Base-by-base conservation (phyloP, 202 grass and related monocot species). In the Setaria viridis region DNA sequence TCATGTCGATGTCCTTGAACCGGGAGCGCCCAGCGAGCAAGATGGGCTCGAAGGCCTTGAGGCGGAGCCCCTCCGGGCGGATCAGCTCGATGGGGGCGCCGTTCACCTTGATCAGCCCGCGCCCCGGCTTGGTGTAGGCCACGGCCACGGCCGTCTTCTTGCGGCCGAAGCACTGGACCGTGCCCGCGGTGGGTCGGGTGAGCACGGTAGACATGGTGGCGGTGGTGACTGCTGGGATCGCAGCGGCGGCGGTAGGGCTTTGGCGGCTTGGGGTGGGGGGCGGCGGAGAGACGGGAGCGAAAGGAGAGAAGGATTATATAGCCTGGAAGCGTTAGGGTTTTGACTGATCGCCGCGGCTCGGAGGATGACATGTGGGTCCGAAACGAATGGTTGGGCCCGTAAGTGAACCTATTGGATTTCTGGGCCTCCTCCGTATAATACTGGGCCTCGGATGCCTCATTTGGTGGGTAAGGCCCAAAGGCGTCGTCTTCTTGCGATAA, bases 81-180 rank as follows among this genome's bases (percentile, higher is more conserved):
- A 94, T 89, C 16, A 94, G 89, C 92, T 94, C 92, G 63, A 94
- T 94, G 15, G 92, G 92, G 47, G 39, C 78, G 5, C 92, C 92
- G 80, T 91, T 91, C 60, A 94, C 92, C 89, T 93, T 93, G 77
- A 83, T 90, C 39, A 90, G 83, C 2, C 93, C 93, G 49, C 90
- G 93, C 19, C 93, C 93, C 0, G 85, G 88, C 83, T 95, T 95
- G 85, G 88, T 90, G 85, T 90, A 90, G 12, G 93, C 89, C 4
- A 95, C 93, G 25, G 89, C 89, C 1, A 94, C 92, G 42, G 92
- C 89, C 15, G 89, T 94, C 81, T 94, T 94, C 89, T 94, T 94
- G 37, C 92, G 81, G 9, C 89, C 92, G 19, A 94, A 94, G 81
- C 92, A 94, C 81, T 94, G 92, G 2, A 94, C 89, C 8, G 89